These are phyloP conservation scores for Cucumis hystrix DNA, from an alignment of 306 rosid species.

Conservation along the genomic window DNA sequence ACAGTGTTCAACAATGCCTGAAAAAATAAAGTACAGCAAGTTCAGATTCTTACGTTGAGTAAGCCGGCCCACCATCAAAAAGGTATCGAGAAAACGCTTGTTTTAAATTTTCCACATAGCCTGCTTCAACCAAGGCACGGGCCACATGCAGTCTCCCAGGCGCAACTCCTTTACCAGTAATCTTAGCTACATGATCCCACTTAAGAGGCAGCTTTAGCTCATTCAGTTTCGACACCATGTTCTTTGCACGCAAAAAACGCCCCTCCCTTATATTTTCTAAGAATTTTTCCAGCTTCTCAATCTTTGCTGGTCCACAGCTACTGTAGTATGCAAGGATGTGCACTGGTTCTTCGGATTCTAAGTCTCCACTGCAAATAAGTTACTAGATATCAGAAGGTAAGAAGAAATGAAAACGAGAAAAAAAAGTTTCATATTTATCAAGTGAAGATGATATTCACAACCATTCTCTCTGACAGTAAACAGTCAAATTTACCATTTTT, in stretches of 20 bases:
- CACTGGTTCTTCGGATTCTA: constrained; percentile 76
- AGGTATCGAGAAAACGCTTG: constrained; percentile 85
- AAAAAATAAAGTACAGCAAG: constrained; percentile 8
- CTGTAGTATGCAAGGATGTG: constrained; percentile 95
- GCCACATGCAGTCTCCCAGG: constrained; percentile 96
- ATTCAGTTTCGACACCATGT: constrained; percentile 70
- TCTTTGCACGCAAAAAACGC: constrained; percentile 74
- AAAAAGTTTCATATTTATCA: background rate
- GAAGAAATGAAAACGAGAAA: background rate
- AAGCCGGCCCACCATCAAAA: constrained; percentile 93
- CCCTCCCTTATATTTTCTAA: constrained; percentile 81
- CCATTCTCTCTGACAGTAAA: background rate
- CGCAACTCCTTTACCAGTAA: constrained; percentile 94
- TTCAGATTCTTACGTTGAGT: constrained; percentile 57
- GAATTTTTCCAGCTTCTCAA: constrained; percentile 53
- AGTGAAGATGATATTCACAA: background rate
- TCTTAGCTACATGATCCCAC: constrained; percentile 87
- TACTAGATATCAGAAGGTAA: constrained; percentile 8
- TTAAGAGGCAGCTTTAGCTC: constrained; percentile 73
- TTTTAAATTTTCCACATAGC: constrained; percentile 77
- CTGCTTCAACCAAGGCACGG: constrained; percentile 90
- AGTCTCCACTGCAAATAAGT: constrained; percentile 41
- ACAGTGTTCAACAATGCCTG: background rate
- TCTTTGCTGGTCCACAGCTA: constrained; percentile 70
- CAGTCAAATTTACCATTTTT: background rate